Conservation (phyloP, 495 filamentous ascomycete species). For the Parathielavia appendiculata region DNA sequence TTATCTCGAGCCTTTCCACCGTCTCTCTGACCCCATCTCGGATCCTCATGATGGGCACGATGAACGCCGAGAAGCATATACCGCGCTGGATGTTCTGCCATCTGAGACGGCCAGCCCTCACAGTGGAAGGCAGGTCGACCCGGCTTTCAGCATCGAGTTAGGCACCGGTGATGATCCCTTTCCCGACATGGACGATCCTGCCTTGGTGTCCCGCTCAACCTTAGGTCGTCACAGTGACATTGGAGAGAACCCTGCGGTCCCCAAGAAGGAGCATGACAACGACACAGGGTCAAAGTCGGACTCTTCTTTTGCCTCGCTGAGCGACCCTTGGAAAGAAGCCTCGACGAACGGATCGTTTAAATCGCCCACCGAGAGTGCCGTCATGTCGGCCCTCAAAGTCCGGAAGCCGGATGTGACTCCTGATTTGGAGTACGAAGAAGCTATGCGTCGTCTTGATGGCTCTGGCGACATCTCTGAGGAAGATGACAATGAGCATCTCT, state of each 20-base stretch:
- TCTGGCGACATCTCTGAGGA: conserved; percentile 8
- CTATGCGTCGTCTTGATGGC: conserved; percentile 33
- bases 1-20: conserved; percentile 27
- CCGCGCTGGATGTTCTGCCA: conserved; percentile 14
- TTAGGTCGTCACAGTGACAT: conserved; percentile 1
- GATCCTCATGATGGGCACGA: conserved; percentile 2
- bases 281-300: conserved; percentile 2
- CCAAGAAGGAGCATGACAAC: neutral
- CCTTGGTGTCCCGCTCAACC: neutral
- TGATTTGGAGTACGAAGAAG: conserved; percentile 35
- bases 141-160: conserved; percentile 28
- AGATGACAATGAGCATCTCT: conserved; percentile 1
- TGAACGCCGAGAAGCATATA: conserved; percentile 17
- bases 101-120: conserved; percentile 34
- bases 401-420: conserved; percentile 18
- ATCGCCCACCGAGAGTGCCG: conserved; percentile 18
- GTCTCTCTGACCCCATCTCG: conserved; percentile 24
- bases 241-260: conserved; percentile 5
- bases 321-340: conserved; percentile 34
- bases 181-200: conserved; percentile 15
- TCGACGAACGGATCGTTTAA: conserved; percentile 24
- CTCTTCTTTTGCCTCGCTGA: conserved; percentile 35
- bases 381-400: conserved; percentile 18
- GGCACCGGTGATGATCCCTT: conserved; percentile 23
- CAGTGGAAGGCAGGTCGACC: conserved; percentile 40